Evolutionary conservation across 2,329 filamentous ascomycete genomes (phyloP).

Genomic region (Cytospora chrysosperma): DNA sequence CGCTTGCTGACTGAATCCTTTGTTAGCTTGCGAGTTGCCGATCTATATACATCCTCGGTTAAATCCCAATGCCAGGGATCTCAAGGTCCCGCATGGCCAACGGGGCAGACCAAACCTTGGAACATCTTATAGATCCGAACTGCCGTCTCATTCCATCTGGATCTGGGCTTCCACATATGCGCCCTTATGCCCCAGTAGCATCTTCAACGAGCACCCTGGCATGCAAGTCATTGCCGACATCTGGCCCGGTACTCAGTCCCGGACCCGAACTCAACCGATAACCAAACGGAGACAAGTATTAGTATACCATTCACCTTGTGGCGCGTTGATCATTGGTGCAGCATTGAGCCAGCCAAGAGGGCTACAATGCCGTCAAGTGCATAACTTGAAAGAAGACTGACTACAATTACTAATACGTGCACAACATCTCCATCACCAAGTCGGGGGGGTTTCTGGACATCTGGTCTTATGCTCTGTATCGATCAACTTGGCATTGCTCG

Average conservation of each 20-base stretch:
- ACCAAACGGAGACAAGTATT: no score
- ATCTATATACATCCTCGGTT: constrained; percentile 38
- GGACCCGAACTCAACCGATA: no score
- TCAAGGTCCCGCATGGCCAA: constrained; percentile 25
- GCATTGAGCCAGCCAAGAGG: constrained; percentile 42
- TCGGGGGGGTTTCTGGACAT: constrained; percentile 42
- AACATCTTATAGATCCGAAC: constrained; percentile 37
- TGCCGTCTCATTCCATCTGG: constrained; percentile 38
- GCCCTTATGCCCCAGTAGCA: constrained; percentile 42
- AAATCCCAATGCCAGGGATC: constrained; percentile 32
- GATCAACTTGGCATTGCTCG: constrained; percentile 38
- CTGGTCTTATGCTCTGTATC: constrained; percentile 41
- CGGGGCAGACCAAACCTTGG: constrained; percentile 30
- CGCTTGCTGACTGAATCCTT: background rate
- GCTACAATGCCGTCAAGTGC: constrained; percentile 36
- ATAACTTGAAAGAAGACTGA: no score
- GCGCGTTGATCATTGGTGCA: constrained; percentile 43
- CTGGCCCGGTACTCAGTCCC: no score
- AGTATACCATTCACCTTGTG: constrained; percentile 45
- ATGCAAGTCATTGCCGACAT: constrained; percentile 43
- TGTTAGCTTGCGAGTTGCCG: no score
- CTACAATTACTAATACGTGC: constrained; percentile 40
- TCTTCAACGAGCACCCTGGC: constrained; percentile 42
- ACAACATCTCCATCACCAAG: constrained; percentile 43
- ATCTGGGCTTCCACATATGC: constrained; percentile 46